Conservation (phyloP, 2,329 filamentous ascomycete species). For the Myriosclerotinia scirpicola region DNA sequence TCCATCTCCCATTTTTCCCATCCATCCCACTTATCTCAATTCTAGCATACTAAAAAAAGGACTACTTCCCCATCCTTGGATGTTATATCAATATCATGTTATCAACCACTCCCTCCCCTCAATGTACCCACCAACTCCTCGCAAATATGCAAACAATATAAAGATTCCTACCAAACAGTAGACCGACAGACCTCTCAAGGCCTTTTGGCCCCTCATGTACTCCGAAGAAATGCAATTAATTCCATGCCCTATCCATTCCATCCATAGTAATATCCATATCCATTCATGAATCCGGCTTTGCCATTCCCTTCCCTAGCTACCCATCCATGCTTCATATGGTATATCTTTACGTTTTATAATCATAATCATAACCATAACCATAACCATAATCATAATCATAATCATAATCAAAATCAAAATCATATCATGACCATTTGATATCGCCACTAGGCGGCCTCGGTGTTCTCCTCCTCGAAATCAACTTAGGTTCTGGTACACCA, state of each 20-base stretch:
- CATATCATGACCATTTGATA: slow-evolving; percentile 40
- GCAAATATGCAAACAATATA: slow-evolving; percentile 12
- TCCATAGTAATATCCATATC: slow-evolving; percentile 5
- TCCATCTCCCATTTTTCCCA: too few relatives aligned
- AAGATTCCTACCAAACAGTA: not conserved
- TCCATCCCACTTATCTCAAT: too few relatives aligned
- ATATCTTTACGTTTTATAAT: not conserved
- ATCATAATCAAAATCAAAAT: not conserved
- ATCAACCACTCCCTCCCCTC: not conserved
- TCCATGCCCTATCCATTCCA: slow-evolving; percentile 8
- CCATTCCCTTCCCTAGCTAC: not conserved
- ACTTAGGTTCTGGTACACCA: slow-evolving; percentile 32
- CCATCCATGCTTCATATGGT: not conserved
- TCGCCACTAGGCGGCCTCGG: slow-evolving; percentile 38
- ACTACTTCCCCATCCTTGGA: not conserved
- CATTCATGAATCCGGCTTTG: slow-evolving; percentile 4
- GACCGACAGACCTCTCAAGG: not conserved
- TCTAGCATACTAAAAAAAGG: not conserved
- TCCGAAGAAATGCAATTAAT: slow-evolving; percentile 22
- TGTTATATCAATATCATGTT: slow-evolving; percentile 12
- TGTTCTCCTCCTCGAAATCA: slow-evolving; percentile 38
- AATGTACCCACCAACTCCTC: slow-evolving; percentile 7
- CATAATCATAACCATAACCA: not conserved
- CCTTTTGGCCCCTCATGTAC: slow-evolving; percentile 1
- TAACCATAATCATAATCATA: not conserved